Conservation (phyloP, 2,329 filamentous ascomycete species). For the Colletotrichum sojae region DNA sequence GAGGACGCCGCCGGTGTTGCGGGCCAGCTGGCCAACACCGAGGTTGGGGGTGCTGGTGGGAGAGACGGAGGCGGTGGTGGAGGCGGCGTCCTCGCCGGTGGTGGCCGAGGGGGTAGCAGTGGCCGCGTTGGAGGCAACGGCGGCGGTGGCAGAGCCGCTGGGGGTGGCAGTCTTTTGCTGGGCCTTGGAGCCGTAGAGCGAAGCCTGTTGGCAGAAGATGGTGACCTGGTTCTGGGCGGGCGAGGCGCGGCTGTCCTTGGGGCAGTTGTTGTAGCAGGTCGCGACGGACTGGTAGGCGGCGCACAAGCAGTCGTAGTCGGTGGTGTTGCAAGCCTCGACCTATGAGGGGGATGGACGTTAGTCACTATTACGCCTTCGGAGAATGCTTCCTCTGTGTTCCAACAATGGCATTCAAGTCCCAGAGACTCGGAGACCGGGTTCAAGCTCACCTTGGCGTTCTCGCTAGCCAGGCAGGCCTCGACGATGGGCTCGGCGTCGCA, state of each 20-base stretch:
- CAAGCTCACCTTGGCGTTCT: constrained; percentile 53
- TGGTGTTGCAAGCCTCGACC: constrained; percentile 53
- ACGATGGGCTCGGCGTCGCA: constrained; percentile 65
- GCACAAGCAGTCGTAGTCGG: constrained; percentile 65
- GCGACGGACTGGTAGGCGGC: constrained; percentile 59
- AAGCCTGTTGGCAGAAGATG: constrained; percentile 62
- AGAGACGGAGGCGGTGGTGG: constrained; percentile 41
- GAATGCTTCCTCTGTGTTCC: not conserved
- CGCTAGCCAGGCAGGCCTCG: constrained; percentile 57
- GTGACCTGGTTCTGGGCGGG: constrained; percentile 55
- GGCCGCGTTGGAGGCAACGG: constrained; percentile 43
- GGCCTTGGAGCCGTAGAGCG: constrained; percentile 56
- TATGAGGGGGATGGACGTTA: constrained; percentile 31
- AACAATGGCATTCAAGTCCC: no score
- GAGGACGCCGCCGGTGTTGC: constrained; percentile 52
- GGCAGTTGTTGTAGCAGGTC: constrained; percentile 72
- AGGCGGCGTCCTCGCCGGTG: constrained; percentile 36
- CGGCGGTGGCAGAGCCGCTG: constrained; percentile 44
- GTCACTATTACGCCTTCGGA: not conserved
- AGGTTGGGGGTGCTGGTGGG: constrained; percentile 43
- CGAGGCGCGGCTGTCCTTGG: constrained; percentile 58
- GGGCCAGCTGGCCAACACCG: constrained; percentile 49
- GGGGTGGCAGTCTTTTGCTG: constrained; percentile 44
- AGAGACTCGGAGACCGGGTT: not conserved
- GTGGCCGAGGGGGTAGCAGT: constrained; percentile 42